These are phyloP conservation scores for Penicillium sp. DNA, from an alignment of 2,329 filamentous ascomycete species.

Conservation along the genomic window DNA sequence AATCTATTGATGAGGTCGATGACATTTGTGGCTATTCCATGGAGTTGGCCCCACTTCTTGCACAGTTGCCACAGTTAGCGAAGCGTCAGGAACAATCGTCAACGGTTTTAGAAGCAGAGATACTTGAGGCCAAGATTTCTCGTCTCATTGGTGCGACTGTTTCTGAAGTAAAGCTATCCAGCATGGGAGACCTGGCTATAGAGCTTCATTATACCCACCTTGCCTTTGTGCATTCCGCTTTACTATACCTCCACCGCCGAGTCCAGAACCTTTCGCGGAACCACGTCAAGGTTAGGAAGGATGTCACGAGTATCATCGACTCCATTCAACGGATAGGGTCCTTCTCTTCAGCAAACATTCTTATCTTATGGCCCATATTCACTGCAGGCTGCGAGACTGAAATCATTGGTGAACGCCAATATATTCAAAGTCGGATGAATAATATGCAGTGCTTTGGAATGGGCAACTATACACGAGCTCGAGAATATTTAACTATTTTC, in stretches of 20 bases:
- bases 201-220: constrained; percentile 26
- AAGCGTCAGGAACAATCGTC: background rate
- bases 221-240: constrained; percentile 28
- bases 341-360: constrained; percentile 27
- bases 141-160: background rate
- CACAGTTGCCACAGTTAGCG: constrained; percentile 19
- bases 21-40: constrained; percentile 33
- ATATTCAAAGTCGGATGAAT: constrained; percentile 25
- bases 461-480: constrained; percentile 30
- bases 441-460: constrained; percentile 30
- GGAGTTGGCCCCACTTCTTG: constrained; percentile 27
- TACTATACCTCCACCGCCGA: constrained; percentile 30
- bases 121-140: background rate
- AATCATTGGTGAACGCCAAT: constrained; percentile 10
- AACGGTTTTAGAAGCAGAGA: too few species aligned
- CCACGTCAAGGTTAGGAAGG: constrained; percentile 20
- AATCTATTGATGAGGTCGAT: constrained; percentile 17
- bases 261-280: constrained; percentile 20
- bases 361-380: constrained; percentile 35
- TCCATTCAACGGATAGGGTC: constrained; percentile 19
- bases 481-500: constrained; percentile 18
- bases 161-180: background rate
- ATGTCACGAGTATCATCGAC: background rate
- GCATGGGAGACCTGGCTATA: background rate
- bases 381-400: constrained; percentile 31